Evolutionary conservation across 2,329 filamentous ascomycete genomes (phyloP), one percentile per base, ranked within the genome.

Genomic region (Colletotrichum shisoi): DNA sequence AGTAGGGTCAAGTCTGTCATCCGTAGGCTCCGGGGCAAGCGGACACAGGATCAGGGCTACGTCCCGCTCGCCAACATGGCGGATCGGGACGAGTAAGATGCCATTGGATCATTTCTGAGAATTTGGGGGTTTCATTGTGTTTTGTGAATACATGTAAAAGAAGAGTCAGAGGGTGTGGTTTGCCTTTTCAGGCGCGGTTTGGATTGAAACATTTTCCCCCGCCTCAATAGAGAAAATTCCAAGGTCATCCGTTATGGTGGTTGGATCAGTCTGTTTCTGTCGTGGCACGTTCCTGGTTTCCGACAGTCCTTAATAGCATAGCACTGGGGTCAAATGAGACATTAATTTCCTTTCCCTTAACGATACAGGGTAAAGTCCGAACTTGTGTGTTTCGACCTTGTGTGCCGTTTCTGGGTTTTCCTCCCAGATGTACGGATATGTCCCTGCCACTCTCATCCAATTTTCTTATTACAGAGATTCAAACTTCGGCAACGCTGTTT

Each of bases 21-120:
- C 1, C 73, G 76, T 27, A 72, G 74, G 24, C 70, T 82, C 21
- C 74, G 77, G 21, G 73, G 78, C 42, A 74, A 69, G 57, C 79
- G 74, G 57, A 78, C 78, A 69, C 79, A 81, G 67, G 83, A 84
- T 31, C 84, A 82, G 53, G 86, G 86, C 5, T 90, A 90, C 72
- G 84, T 89, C 53, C 85, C 86, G 61, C 75, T 90, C 69, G 79
- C 83, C 59, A 83, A 81, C 60, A 74, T 88, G 65, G 67, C 59
- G 13, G 85, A 87, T 51, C 62, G 60, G 37, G 71, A 71, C 11
- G 70, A 70, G 39, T 63, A 53, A 6, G 17, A 31, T 5, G 42
- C 1, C 6, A 24, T 12, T 24, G 31, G 9, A 12, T 31, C 8
- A 34, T 19, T 59, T 34, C 19, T n/a, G 24, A 31, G n/a, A n/a